These are phyloP conservation scores for Candida gorgasii DNA, from an alignment of 805 yeast genomes.

Conservation along the genomic window DNA sequence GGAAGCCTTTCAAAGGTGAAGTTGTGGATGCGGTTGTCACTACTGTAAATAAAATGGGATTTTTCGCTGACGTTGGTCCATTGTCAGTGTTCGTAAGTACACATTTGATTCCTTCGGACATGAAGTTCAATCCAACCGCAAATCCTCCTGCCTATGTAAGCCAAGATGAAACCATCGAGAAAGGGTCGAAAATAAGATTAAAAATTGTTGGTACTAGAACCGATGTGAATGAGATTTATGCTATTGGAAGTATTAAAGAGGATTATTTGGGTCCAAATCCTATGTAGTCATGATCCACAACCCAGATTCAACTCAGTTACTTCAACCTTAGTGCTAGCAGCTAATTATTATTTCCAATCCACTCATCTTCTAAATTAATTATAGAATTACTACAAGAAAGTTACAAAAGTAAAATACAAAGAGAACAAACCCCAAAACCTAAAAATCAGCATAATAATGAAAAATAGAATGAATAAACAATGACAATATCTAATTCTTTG, in stretches of 20 bases:
- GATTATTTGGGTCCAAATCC: slow-evolving; percentile 89
- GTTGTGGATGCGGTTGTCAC: slow-evolving; percentile 97
- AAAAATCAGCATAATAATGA: slow-evolving; percentile 1
- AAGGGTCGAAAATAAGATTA: slow-evolving; percentile 89
- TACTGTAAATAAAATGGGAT: slow-evolving; percentile 91
- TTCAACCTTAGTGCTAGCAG: no score
- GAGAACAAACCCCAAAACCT: no score
- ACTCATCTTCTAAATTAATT: not conserved
- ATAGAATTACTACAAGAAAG: not conserved
- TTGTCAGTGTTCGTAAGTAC: slow-evolving; percentile 91
- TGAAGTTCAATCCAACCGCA: slow-evolving; percentile 90
- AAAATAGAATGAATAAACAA: slow-evolving; percentile 6
- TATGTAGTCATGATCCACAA: no score
- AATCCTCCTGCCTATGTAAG: slow-evolving; percentile 98
- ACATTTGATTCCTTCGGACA: slow-evolving; percentile 90
- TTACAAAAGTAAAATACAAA: not conserved
- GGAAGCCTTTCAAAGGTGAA: slow-evolving; percentile 98
- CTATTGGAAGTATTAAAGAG: slow-evolving; percentile 97
- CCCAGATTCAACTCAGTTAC: no score
- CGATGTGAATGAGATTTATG: slow-evolving; percentile 95
- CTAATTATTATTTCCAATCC: no score
- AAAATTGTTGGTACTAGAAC: slow-evolving; percentile 97
- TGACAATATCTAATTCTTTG: slow-evolving; percentile 4
- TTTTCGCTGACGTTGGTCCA: slow-evolving; percentile 98
- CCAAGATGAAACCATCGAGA: slow-evolving; percentile 92